A percentile compares a stretch with the other conserved stretches of the same genome.
phyloP scores from a whole-genome alignment of 1,284 basidiomycete species.

The Exsudoporus floridanus region DNA sequence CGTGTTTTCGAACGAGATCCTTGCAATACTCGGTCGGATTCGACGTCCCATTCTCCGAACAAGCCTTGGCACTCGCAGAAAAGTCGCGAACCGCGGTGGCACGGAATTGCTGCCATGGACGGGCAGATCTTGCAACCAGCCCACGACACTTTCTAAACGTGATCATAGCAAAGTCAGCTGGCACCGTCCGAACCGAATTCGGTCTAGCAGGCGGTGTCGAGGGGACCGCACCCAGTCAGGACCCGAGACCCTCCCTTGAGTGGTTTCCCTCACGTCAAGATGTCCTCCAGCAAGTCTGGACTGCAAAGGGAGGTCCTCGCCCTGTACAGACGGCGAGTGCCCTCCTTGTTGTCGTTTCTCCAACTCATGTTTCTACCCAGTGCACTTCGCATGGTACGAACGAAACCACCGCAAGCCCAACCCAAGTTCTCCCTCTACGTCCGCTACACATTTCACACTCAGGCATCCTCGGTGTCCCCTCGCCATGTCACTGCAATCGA shows the following conservation, averaged over 20 bases:
- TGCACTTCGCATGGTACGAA: conserved; percentile 67
- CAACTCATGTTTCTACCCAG: conserved; percentile 39
- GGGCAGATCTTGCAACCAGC: conserved; percentile 4
- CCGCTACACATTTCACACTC: conserved; percentile 65
- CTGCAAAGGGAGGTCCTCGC: conserved; percentile 69
- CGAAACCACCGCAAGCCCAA: conserved; percentile 58
- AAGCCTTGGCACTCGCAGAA: conserved; percentile 7
- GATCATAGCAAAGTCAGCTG: conserved; percentile 19
- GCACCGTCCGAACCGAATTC: background rate
- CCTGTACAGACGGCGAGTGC: conserved; percentile 66
- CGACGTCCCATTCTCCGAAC: conserved; percentile 28
- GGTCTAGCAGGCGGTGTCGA: conserved; percentile 24
- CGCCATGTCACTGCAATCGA: conserved; percentile 69
- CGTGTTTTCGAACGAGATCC: conserved; percentile 68
- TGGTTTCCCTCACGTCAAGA: conserved; percentile 2
- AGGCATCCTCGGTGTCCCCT: conserved; percentile 57
- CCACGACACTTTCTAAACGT: conserved; percentile 13
- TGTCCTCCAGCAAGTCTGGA: conserved; percentile 49
- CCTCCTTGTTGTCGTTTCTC: background rate
- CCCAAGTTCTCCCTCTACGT: conserved; percentile 66
- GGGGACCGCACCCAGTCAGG: conserved; percentile 8
- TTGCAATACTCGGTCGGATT: conserved; percentile 63
- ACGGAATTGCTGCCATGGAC: conserved; percentile 7
- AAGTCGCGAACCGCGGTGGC: conserved; percentile 12
- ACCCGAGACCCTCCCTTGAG: conserved; percentile 5